Percentiles rank a stretch among this genome's conserved stretches.
Evolutionary conservation across 305 asterid genomes (phyloP).

Genomic region (Solanum hybrid): DNA sequence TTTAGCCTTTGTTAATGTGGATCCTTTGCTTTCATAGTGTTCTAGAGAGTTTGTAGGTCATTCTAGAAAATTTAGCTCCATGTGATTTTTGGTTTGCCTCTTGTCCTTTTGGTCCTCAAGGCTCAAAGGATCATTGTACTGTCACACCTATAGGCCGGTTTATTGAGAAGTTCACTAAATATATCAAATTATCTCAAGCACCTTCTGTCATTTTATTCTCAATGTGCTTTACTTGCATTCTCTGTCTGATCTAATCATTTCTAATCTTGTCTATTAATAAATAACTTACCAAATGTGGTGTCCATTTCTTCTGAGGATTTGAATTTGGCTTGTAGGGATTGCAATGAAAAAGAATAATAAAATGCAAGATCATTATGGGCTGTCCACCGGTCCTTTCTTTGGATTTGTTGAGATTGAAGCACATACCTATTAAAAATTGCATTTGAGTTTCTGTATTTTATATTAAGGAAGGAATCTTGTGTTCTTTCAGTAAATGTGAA

Average conservation of each 20-base stretch:
- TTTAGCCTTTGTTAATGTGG: neutral
- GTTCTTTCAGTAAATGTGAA: neutral
- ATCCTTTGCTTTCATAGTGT: neutral
- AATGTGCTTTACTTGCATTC: neutral
- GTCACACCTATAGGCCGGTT: neutral
- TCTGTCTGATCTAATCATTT: neutral
- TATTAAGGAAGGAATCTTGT: neutral
- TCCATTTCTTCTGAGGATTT: neutral
- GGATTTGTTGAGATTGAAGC: neutral
- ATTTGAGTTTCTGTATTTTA: neutral
- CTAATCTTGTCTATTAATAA: neutral
- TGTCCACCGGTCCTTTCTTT: neutral
- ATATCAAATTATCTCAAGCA: neutral
- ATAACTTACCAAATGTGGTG: neutral
- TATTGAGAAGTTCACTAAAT: neutral
- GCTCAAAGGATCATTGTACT: neutral
- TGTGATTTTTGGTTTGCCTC: neutral
- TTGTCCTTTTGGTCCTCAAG: neutral
- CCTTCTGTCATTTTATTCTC: neutral
- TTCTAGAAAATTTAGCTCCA: neutral
- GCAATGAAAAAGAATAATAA: neutral
- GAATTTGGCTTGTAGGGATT: neutral
- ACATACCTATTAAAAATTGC: neutral
- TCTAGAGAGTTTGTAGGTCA: neutral
- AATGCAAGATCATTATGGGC: neutral